phyloP scores from a whole-genome alignment of 2,329 filamentous ascomycete genomes.

The Diaporthe caulivora region DNA sequence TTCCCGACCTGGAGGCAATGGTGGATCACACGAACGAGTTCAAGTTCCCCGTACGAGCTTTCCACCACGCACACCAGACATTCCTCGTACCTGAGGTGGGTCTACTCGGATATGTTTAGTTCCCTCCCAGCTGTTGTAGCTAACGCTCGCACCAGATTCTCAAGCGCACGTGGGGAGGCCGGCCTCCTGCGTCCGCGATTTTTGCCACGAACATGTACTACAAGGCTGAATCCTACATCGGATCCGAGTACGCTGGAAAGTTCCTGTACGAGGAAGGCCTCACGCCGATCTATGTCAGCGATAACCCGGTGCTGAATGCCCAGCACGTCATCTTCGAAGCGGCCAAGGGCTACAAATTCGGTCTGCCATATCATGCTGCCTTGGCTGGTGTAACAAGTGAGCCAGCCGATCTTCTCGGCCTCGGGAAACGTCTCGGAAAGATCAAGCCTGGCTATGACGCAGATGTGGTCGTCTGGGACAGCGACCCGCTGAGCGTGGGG shows the following conservation, averaged over 20 bases:
- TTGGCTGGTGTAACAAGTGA: slow-evolving; percentile 69
- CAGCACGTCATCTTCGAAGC: slow-evolving; percentile 78
- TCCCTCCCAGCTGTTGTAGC: neutral
- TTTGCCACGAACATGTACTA: slow-evolving; percentile 82
- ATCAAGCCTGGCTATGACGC: slow-evolving; percentile 72
- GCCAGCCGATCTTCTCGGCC: slow-evolving; percentile 68
- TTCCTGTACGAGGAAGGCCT: slow-evolving; percentile 74
- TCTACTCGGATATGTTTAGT: neutral
- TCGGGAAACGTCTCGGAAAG: slow-evolving; percentile 70
- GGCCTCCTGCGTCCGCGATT: slow-evolving; percentile 68
- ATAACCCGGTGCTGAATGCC: slow-evolving; percentile 78
- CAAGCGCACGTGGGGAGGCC: slow-evolving; percentile 67
- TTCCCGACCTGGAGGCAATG: slow-evolving; percentile 74
- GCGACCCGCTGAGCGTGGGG: slow-evolving; percentile 70
- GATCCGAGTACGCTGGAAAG: slow-evolving; percentile 75
- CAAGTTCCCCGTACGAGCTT: slow-evolving; percentile 73
- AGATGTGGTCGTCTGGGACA: slow-evolving; percentile 73
- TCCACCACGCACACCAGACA: slow-evolving; percentile 78
- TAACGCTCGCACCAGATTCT: slow-evolving; percentile 55
- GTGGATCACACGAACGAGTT: slow-evolving; percentile 80
- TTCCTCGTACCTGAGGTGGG: slow-evolving; percentile 73
- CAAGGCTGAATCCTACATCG: slow-evolving; percentile 75
- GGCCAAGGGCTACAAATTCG: slow-evolving; percentile 70
- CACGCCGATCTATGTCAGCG: slow-evolving; percentile 76
- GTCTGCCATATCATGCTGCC: slow-evolving; percentile 71